A percentile compares a stretch with the other conserved stretches of the same genome.
These are phyloP conservation scores for Cutaneotrichosporon arboriforme DNA, from an alignment of 1,284 basidiomycete species.

Conservation along the genomic window DNA sequence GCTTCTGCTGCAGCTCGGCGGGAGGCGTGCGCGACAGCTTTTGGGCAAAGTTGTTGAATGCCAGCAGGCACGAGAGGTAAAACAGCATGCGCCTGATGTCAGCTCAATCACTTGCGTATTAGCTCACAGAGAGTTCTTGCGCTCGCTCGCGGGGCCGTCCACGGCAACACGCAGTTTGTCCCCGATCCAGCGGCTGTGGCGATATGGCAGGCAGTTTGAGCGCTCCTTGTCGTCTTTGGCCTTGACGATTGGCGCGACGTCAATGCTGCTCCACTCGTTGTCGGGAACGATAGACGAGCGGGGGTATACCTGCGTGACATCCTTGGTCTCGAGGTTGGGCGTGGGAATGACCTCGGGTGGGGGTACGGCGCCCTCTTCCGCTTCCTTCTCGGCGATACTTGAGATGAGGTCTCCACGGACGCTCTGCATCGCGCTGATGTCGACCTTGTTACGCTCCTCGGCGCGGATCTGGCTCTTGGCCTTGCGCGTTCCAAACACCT, in stretches of 20 bases:
- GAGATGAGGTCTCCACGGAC: slow-evolving; percentile 72
- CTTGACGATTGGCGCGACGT: slow-evolving; percentile 52
- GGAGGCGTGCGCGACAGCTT: slow-evolving; percentile 18
- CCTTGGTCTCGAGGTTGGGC: slow-evolving; percentile 60
- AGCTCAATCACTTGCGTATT: background rate
- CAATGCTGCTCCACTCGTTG: slow-evolving; percentile 53
- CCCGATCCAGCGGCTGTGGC: slow-evolving; percentile 61
- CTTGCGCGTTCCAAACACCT: slow-evolving; percentile 89
- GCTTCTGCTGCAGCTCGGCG: slow-evolving; percentile 52
- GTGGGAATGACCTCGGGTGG: slow-evolving; percentile 59
- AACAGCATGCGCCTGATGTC: slow-evolving; percentile 63
- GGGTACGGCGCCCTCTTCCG: slow-evolving; percentile 28
- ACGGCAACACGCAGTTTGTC: slow-evolving; percentile 33
- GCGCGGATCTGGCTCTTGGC: slow-evolving; percentile 77
- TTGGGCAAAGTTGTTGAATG: slow-evolving; percentile 55
- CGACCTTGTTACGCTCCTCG: slow-evolving; percentile 78
- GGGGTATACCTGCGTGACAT: slow-evolving; percentile 68
- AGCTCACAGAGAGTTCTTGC: slow-evolving; percentile 58
- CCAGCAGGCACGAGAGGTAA: slow-evolving; percentile 71
- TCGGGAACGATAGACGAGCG: slow-evolving; percentile 69
- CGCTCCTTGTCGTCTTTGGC: slow-evolving; percentile 56
- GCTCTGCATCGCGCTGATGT: slow-evolving; percentile 74
- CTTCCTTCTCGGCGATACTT: slow-evolving; percentile 63
- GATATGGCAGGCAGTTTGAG: slow-evolving; percentile 57
- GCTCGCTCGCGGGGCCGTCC: slow-evolving; percentile 6